Evolutionary conservation across 2,329 filamentous ascomycete species (phyloP).

Genomic region (Massarina eburnea): DNA sequence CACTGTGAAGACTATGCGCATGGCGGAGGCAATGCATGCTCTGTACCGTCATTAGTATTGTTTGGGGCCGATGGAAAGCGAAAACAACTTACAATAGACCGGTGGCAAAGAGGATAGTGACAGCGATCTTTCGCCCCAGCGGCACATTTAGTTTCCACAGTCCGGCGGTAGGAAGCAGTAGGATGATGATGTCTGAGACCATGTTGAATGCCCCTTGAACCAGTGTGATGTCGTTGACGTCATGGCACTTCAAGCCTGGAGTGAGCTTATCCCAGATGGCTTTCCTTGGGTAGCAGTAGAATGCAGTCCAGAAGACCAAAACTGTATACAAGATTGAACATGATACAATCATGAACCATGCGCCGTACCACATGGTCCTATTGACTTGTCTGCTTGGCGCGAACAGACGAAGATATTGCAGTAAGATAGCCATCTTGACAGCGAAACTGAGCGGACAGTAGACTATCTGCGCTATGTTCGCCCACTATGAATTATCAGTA

Average conservation of each 20-base stretch:
- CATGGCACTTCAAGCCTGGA: slow-evolving; percentile 22
- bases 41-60: slow-evolving; percentile 11
- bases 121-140: slow-evolving; percentile 23
- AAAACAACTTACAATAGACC: slow-evolving; percentile 25
- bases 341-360: slow-evolving; percentile 20
- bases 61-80: not conserved
- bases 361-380: slow-evolving; percentile 26
- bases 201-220: slow-evolving; percentile 28
- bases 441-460: slow-evolving; percentile 31
- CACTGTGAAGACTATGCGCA: slow-evolving; percentile 30
- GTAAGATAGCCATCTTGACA: slow-evolving; percentile 30
- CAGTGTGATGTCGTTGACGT: slow-evolving; percentile 26
- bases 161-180: slow-evolving; percentile 24
- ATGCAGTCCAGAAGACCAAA: slow-evolving; percentile 29
- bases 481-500: slow-evolving; percentile 18
- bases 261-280: slow-evolving; percentile 30
- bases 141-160: slow-evolving; percentile 28
- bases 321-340: slow-evolving; percentile 26
- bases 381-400: slow-evolving; percentile 22
- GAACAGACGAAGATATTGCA: slow-evolving; percentile 32
- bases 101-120: slow-evolving; percentile 26
- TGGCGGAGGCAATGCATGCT: slow-evolving; percentile 27
- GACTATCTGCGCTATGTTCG: slow-evolving; percentile 25
- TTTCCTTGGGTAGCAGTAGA: slow-evolving; percentile 25
- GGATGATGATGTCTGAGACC: slow-evolving; percentile 26